Evolutionary conservation across 768 basidiomycete genomes (phyloP), one percentile per base, ranked within the genome.

Genomic region (Phlebiopsis flavidoalba): DNA sequence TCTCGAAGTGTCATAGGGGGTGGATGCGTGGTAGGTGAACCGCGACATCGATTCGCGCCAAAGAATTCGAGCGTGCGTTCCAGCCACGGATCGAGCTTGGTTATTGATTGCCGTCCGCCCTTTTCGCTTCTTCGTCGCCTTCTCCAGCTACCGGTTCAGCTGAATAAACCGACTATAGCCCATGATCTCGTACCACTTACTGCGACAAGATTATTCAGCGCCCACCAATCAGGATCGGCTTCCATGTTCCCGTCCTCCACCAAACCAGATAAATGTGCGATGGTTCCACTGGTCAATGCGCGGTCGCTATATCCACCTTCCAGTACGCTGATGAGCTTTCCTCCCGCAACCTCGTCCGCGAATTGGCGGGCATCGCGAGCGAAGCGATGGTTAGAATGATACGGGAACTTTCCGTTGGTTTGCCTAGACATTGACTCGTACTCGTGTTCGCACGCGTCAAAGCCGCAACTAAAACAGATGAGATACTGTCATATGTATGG

Each of bases 261-360:
- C 21, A 98, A 73, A 4, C 95, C 95, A 7, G 76, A 75, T 1
- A 96, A 71, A 70, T 94, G 90, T 0, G 93, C 90, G 82, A 94
- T 84, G 0, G 87, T 81, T 0, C 90, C 96, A 63, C 90, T 93
- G 6, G 78, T 85, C 58, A 98, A 77, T 0, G 96, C 95, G 6
- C 88, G 81, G 71, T 98, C 94, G 66, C 91, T 92, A 68, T 98
- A 98, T 0, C 95, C 96, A 0, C 96, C 96, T 74, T 99, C 96
- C 1, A 99, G 83, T 0, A 98, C 91, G 65, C 92, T 94, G 43
- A 98, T 79, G 5, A 96, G 66, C 46, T 85, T 81, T 0, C 94
- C 93, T 1, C 71, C 67, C 0, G 91, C 85, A 63, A 86, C 86
- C 49, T 71, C 64, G 26, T 88, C 80, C 7, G 89, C 87, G 59